Base-by-base conservation (phyloP, 2,329 filamentous ascomycete genomes). In the Fusarium sp. region DNA sequence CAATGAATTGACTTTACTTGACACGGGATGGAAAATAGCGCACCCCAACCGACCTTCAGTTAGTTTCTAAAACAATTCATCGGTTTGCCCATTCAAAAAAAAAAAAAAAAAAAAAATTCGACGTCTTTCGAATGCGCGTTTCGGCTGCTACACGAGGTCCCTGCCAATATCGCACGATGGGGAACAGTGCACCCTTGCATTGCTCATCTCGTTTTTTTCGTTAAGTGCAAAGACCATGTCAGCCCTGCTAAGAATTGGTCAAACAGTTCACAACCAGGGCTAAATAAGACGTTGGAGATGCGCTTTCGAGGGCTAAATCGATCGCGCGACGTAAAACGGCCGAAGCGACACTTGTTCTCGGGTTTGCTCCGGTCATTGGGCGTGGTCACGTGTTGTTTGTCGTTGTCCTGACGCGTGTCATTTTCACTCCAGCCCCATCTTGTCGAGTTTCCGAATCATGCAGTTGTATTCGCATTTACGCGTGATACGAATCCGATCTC, bases 21-120 rank as follows among this genome's bases (percentile, higher is more conserved):
- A 55, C 37, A 38, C 12, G 23, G 25, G 23, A 56, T 23, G 68
- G 49, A 41, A 66, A 60, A 59, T 37, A 66, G 38, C 63, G 48
- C 35, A 51, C 5, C 12, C 27, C 27, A 21, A n/a, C 44, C 8
- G 23, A 37, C 41, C n/a, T 41, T 60, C 45, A 31, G 4, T 33
- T 7, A 15, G 48, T 44, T 64, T 69, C 44, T 31, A 59, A 29
- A 63, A 58, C 45, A 58, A 29, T 42, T 21, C 33, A 37, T 69
- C 58, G 51, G 65, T 14, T 19, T 52, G 31, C 8, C 66, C 51
- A 58, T 69, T 63, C 63, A 45, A 23, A 12, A 38, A 18, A 23
- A 37, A 45, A 23, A 12, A 38, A 18, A 23, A 37, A 45, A 23
- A 12, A 38, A 18, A 23, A 37, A 6, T 19, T 15, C 41, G 10